Evolutionary conservation across 495 filamentous ascomycete species (phyloP).

Genomic region (Cladorrhinum samala): DNA sequence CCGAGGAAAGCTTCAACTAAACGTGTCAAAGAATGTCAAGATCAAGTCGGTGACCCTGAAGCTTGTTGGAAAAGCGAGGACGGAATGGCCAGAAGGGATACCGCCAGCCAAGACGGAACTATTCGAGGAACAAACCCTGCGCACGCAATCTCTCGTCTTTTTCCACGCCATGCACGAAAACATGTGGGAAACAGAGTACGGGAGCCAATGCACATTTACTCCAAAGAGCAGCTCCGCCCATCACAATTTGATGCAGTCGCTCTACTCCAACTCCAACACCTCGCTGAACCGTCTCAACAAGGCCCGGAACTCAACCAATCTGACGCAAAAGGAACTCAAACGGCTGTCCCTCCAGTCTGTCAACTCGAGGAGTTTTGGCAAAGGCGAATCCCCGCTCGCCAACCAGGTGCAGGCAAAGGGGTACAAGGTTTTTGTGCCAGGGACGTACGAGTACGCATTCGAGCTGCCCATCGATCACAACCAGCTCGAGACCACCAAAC

Average conservation of each 20-base stretch:
- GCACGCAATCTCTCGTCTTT: conserved; percentile 73
- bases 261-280: conserved; percentile 33
- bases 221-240: conserved; percentile 21
- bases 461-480: conserved; percentile 91
- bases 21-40: conserved; percentile 83
- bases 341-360: conserved; percentile 71
- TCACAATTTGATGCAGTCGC: conserved; percentile 29
- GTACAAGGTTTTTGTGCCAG: conserved; percentile 82
- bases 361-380: conserved; percentile 81
- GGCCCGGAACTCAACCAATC: conserved; percentile 23
- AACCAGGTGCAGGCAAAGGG: conserved; percentile 73
- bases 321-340: conserved; percentile 46
- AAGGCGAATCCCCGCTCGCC: conserved; percentile 59
- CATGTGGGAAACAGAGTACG: conserved; percentile 51
- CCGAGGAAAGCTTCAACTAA: conserved; percentile 74
- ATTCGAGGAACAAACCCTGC: conserved; percentile 71
- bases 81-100: conserved; percentile 97
- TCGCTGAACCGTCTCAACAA: conserved; percentile 19
- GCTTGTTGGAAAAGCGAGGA: conserved; percentile 78
- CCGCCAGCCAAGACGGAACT: conserved; percentile 81
- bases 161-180: conserved; percentile 64
- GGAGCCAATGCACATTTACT: conserved; percentile 49
- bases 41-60: conserved; percentile 88
- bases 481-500: conserved; percentile 84
- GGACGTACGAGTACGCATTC: conserved; percentile 91